Evolutionary conservation across 1,139 yeast species (phyloP).

Genomic region (Saccharomycopsis phalli): DNA sequence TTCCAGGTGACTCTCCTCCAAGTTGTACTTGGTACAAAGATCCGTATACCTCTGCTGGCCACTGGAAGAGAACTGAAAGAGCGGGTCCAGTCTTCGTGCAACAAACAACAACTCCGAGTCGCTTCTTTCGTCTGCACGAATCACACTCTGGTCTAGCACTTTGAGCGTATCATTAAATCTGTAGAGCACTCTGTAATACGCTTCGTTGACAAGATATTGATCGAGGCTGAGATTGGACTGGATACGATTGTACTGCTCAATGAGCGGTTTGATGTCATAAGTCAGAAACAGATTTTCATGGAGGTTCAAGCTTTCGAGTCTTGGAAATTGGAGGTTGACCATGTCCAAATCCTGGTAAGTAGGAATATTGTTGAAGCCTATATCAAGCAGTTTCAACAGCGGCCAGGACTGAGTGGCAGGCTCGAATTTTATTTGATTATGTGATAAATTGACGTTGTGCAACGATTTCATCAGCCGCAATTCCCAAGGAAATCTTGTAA

Average conservation of each 20-base stretch:
- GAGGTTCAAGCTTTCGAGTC: conserved; percentile 37
- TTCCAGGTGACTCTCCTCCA: too few relatives aligned
- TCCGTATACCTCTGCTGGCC: conserved; percentile 27
- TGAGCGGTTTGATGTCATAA: neutral
- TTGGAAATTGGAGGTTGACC: conserved; percentile 30
- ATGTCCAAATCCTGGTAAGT: conserved; percentile 44
- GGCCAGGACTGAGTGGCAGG: conserved; percentile 1
- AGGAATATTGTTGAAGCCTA: conserved; percentile 39
- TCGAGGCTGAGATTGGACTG: conserved; percentile 11
- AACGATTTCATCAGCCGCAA: conserved; percentile 8
- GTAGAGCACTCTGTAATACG: conserved; percentile 7
- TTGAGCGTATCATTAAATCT: conserved; percentile 23
- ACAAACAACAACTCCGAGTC: conserved; percentile 66
- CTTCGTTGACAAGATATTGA: conserved; percentile 28
- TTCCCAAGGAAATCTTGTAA: conserved; percentile 5
- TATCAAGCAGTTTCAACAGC: conserved; percentile 30
- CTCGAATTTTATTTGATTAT: conserved; percentile 25
- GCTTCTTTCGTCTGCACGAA: conserved; percentile 39
- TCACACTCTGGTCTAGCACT: conserved; percentile 48
- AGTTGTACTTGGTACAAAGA: conserved; percentile 25
- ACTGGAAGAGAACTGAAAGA: conserved; percentile 23
- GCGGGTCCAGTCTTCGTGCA: conserved; percentile 36
- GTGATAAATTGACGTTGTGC: conserved; percentile 26
- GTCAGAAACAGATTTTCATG: conserved; percentile 44
- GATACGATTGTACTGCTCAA: neutral